Conservation (phyloP, 2,329 filamentous ascomycete species). For the Colletotrichum orbiculare region DNA sequence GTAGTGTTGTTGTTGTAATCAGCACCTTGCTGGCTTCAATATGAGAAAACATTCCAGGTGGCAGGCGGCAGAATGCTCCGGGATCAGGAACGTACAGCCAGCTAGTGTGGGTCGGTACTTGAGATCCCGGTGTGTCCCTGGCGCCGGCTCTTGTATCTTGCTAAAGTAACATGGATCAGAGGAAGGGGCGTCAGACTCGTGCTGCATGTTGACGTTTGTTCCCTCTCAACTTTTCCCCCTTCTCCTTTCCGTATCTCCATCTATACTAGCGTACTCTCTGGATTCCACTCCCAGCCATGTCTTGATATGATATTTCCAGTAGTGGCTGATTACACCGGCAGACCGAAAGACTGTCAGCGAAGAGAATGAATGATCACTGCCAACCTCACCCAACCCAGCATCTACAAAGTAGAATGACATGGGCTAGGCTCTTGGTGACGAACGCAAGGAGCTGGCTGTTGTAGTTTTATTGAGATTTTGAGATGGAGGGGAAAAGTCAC, state of each 20-base stretch:
- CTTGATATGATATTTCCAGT: conserved; percentile 3
- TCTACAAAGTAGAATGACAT: not conserved
- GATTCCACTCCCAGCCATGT: not conserved
- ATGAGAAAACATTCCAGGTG: conserved; percentile 16
- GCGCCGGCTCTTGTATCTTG: conserved; percentile 11
- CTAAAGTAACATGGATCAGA: not conserved
- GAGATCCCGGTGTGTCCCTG: not conserved
- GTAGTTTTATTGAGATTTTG: conserved; percentile 12
- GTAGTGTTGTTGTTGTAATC: conserved; percentile 6
- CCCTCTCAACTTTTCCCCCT: conserved; percentile 14
- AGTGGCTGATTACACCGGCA: not conserved
- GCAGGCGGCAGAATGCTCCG: conserved; percentile 9
- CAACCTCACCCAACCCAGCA: conserved; percentile 13
- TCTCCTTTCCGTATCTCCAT: not conserved
- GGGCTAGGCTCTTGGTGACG: conserved; percentile 3
- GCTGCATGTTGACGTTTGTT: conserved; percentile 26
- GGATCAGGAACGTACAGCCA: conserved; percentile 1
- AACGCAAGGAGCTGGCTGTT: conserved; percentile 19
- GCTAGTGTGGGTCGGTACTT: conserved; percentile 15
- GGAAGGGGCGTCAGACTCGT: not conserved
- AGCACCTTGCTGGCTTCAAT: conserved; percentile 17
- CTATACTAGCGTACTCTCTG: too few species aligned
- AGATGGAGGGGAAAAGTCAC: conserved; percentile 6
- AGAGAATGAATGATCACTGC: not conserved
- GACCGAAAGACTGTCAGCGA: not conserved